Conservation (phyloP, 441 rosid genomes). For the Populus tomentosa region DNA sequence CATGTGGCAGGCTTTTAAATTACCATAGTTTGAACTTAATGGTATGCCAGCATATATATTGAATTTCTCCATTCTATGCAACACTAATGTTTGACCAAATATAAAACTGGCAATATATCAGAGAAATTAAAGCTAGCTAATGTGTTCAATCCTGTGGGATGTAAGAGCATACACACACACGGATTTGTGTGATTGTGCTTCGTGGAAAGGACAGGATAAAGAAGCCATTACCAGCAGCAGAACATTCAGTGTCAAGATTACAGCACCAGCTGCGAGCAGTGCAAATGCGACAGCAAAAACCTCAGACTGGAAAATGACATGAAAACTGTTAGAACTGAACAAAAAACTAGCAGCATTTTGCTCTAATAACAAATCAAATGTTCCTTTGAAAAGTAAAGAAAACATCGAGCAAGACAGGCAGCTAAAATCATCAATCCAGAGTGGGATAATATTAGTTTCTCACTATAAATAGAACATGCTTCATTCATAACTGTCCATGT, state of each 20-base stretch:
- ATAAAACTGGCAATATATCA: background rate
- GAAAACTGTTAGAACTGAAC: background rate
- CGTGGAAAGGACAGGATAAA: background rate
- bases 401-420: background rate
- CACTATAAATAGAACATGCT: background rate
- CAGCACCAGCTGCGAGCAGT: conserved; percentile 89
- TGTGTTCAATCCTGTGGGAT: background rate
- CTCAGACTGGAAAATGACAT: conserved; percentile 55
- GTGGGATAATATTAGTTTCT: background rate
- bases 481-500: background rate
- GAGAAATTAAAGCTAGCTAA: background rate
- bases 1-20: background rate
- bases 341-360: background rate
- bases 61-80: background rate
- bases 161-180: background rate
- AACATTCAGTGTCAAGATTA: conserved; percentile 87
- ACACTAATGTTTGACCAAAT: background rate
- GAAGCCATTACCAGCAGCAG: conserved; percentile 65
- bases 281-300: conserved; percentile 98
- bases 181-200: background rate
- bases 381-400: background rate
- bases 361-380: background rate
- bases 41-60: too few relatives aligned
- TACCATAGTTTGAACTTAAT: background rate
- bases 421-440: background rate